Base-by-base conservation (phyloP, 2,329 filamentous ascomycete genomes). In the Diatrype stigma region DNA sequence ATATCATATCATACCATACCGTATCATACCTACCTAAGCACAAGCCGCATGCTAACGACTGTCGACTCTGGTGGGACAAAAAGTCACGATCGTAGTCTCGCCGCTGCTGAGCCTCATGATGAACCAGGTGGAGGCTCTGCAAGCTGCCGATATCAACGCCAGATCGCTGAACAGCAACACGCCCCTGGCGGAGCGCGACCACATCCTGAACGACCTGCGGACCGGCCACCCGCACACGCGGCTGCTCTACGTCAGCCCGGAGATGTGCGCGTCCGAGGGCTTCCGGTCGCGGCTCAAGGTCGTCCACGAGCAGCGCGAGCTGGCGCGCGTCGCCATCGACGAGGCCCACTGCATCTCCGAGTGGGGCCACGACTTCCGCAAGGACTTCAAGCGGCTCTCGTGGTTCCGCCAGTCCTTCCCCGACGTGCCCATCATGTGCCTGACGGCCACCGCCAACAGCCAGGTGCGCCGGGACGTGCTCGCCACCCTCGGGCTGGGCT, bases 281-380 rank as follows among this genome's bases (percentile, higher is more conserved):
- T 96, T 97, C 68, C 87, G 92, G 37, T 81, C 84, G 53, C 82
- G 85, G 46, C 74, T 96, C 8, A 79, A 81, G 53, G 74, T 87
- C 4, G 86, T 96, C 14, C 76, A 96, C 64, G 75, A 83, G 52
- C 91, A 96, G 67, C 81, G 82, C 51, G 90, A 96, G 70, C 80
- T 97, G n/a, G 86, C 87, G 10, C 84, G 93, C 14, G 83, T 97
- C 56, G 93, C 89, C 45, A 85, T 97, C 51, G 93, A 97, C 64
- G 93, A 97, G 72, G 93, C 93, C 2, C 93, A 97, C 68, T 97
- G 93, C 68, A 96, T 97, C 60, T 96, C 90, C 22, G 92, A 96
- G 84, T 96, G 93, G 93, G 93, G 93, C 2, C 92, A 97, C 67
- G 93, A 97, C 68, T 97, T 97, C 66, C 87, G 93, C n/a, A 89